Evolutionary conservation across 2,329 filamentous ascomycete species (phyloP), one percentile per base, ranked within the genome.

Genomic region (Alternaria novae-zelandiae): DNA sequence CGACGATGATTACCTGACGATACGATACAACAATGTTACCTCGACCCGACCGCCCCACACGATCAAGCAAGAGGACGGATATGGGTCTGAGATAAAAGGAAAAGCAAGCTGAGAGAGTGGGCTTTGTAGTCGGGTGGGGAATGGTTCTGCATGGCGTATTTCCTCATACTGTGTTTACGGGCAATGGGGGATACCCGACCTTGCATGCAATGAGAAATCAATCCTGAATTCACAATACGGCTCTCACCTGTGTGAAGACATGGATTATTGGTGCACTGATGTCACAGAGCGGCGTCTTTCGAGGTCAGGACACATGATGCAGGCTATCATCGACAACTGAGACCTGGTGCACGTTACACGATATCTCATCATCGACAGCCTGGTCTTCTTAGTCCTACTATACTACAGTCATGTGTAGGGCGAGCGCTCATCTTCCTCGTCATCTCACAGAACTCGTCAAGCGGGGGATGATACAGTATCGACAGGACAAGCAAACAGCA

Each of bases 1-100:
- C 64, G 69, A 65, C 70, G 68, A 75, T 70, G 74, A 77, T 67
- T 69, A 70, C 70, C 66, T 69, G 68, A 74, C 70, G 67, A 74
- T 63, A 70, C 68, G 67, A 66, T 53, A 41, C 32, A 53, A 53
- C 28, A 65, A 57, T 53, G 26, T 61, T 59, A 57, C 61, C 65
- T 64, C 60, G 57, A 63, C 62, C 65, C 60, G 43, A 49, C 57
- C 62, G 54, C 61, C 61, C 44, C 43, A 59, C n/a, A 62, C 23
- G 32, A 63, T 50, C 30, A 59, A 30, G 32, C 11, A 47, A 51
- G 46, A 50, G 5, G 41, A 30, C 32, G 49, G 30, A 53, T 26
- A 57, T 45, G 36, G 41, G 36, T 20, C 44, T 41, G 54, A 57
- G 44, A 36, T 28, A 5, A 36, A 49, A 44, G 43, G 25, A 59